phyloP scores from a whole-genome alignment of 345 rosid genomes.

The Linum usitatissimum region DNA sequence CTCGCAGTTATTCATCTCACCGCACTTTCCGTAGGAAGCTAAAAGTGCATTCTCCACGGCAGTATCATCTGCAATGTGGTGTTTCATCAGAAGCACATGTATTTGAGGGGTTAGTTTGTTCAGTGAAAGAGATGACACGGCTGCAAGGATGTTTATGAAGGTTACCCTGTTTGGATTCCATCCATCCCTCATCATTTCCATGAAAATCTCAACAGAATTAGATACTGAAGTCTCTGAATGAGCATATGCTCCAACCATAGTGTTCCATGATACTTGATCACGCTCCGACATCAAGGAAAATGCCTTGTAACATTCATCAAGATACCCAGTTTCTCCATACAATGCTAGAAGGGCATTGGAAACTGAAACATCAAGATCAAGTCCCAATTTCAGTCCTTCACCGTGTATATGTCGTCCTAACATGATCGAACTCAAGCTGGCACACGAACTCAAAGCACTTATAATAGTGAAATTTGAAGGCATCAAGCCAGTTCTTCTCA shows the following conservation, averaged over 20 bases:
- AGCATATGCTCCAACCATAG: slow-evolving; percentile 69
- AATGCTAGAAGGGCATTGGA: slow-evolving; percentile 74
- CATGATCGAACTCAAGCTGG: slow-evolving; percentile 54
- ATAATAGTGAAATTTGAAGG: slow-evolving; percentile 62
- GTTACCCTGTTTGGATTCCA: slow-evolving; percentile 58
- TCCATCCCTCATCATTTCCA: slow-evolving; percentile 52
- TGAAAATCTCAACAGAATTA: slow-evolving; percentile 42
- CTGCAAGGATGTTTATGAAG: slow-evolving; percentile 57
- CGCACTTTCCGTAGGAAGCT: slow-evolving; percentile 81
- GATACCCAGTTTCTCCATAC: slow-evolving; percentile 50
- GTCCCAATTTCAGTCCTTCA: slow-evolving; percentile 59
- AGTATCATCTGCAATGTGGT: slow-evolving; percentile 31
- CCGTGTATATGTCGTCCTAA: slow-evolving; percentile 60
- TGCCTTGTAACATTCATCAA: slow-evolving; percentile 37
- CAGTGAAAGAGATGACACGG: slow-evolving; percentile 45
- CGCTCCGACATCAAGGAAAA: slow-evolving; percentile 55
- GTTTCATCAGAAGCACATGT: slow-evolving; percentile 54
- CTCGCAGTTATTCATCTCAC: slow-evolving; percentile 63
- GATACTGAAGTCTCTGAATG: slow-evolving; percentile 37
- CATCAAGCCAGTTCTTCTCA: slow-evolving; percentile 44
- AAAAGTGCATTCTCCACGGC: slow-evolving; percentile 73
- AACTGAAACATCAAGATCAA: slow-evolving; percentile 72
- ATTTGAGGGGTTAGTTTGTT: slow-evolving; percentile 47
- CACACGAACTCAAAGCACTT: slow-evolving; percentile 76
- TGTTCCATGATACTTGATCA: slow-evolving; percentile 92